Conservation (phyloP, 805 yeast genomes). For the Candida manassasensis region DNA sequence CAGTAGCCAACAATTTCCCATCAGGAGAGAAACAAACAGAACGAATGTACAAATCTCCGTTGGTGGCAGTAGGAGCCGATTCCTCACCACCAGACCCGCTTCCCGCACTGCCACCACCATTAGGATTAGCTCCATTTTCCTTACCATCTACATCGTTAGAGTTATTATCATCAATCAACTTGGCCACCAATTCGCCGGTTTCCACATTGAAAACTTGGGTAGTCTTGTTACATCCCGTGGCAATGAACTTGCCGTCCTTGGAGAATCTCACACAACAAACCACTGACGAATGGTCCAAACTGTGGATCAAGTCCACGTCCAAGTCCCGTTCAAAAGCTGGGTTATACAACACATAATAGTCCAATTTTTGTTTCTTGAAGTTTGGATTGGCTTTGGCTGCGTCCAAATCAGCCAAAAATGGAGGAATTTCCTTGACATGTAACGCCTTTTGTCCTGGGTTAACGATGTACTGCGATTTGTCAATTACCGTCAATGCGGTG, state of each 20-base stretch:
- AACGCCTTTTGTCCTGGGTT: slow-evolving; percentile 42
- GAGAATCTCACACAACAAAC: slow-evolving; percentile 96
- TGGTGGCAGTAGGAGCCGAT: slow-evolving; percentile 41
- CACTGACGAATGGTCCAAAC: slow-evolving; percentile 88
- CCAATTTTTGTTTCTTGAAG: slow-evolving; percentile 76
- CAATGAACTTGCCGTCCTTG: slow-evolving; percentile 84
- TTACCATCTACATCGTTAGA: slow-evolving; percentile 26
- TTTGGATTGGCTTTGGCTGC: slow-evolving; percentile 70
- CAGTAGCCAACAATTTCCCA: slow-evolving; percentile 85
- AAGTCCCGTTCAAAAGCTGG: slow-evolving; percentile 64
- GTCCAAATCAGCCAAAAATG: slow-evolving; percentile 76
- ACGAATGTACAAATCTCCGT: slow-evolving; percentile 86
- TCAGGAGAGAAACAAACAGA: slow-evolving; percentile 97
- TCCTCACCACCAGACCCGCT: slow-evolving; percentile 14
- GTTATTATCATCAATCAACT: slow-evolving; percentile 71
- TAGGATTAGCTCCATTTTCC: slow-evolving; percentile 26
- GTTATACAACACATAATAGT: slow-evolving; percentile 85
- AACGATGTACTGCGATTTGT: slow-evolving; percentile 38
- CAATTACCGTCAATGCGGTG: slow-evolving; percentile 32
- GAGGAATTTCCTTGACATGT: slow-evolving; percentile 74
- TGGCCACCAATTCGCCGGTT: slow-evolving; percentile 84
- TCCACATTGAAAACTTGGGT: slow-evolving; percentile 92
- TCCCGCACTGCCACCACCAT: slow-evolving; percentile 14
- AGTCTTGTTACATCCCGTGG: slow-evolving; percentile 94
- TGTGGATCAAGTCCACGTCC: slow-evolving; percentile 84